Evolutionary conservation across 2,329 filamentous ascomycete genomes (phyloP).

Genomic region (Microthyrium microscopicum): DNA sequence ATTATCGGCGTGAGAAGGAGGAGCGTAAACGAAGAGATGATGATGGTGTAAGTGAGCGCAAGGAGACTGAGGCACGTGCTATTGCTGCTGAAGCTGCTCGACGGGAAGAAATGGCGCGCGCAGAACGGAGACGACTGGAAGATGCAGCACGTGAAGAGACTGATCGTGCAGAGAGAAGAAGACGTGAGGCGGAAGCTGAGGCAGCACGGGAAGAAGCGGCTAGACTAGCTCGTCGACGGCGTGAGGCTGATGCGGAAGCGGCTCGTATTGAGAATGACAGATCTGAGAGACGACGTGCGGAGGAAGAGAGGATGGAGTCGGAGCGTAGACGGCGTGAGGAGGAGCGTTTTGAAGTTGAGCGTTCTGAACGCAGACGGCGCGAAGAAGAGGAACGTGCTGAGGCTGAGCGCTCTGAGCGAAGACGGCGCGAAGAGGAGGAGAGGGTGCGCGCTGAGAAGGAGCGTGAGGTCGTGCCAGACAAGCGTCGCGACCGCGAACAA

Average conservation of each 20-base stretch:
- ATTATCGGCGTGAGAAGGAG: conserved; percentile 5
- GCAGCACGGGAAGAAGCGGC: conserved; percentile 13
- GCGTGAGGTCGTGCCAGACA: neutral
- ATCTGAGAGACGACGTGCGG: conserved; percentile 1
- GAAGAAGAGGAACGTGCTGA: conserved; percentile 5
- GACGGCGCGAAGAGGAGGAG: neutral
- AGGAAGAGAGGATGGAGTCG: conserved; percentile 8
- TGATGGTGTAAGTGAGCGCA: conserved; percentile 4
- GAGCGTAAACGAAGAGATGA: conserved; percentile 4
- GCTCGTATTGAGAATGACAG: conserved; percentile 3
- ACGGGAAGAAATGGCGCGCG: conserved; percentile 13
- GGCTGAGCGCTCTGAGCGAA: conserved; percentile 4
- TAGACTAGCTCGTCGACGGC: conserved; percentile 12
- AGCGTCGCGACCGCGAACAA: neutral
- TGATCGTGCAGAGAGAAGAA: conserved; percentile 10
- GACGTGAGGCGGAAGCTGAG: conserved; percentile 12
- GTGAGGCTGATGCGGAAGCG: conserved; percentile 11
- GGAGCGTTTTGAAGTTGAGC: conserved; percentile 17
- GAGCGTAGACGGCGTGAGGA: conserved; percentile 9
- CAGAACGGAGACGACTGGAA: conserved; percentile 12
- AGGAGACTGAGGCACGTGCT: conserved; percentile 1
- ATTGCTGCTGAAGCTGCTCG: conserved; percentile 11
- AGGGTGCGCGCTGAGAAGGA: neutral
- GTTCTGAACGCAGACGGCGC: conserved; percentile 6
- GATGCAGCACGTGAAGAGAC: conserved; percentile 8